phyloP scores from a whole-genome alignment of 2,329 filamentous ascomycete genomes.

The Escovopsis sp. region DNA sequence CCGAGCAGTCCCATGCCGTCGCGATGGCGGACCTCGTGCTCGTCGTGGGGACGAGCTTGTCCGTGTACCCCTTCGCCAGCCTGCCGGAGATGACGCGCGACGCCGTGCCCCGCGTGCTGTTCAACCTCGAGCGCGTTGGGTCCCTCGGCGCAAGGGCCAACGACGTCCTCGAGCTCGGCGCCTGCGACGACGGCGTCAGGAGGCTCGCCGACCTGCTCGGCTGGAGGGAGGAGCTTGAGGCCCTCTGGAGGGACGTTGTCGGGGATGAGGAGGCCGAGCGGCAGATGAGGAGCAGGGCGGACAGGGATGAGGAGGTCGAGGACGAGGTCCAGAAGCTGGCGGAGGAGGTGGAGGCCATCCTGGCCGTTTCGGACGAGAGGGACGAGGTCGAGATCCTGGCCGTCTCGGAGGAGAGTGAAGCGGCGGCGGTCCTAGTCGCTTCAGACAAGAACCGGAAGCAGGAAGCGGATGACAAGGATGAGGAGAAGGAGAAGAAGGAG shows the following conservation, averaged over 20 bases:
- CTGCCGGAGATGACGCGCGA: conserved; percentile 51
- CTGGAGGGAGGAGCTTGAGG: conserved; percentile 74
- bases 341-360: conserved; percentile 17
- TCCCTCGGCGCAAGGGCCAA: conserved; percentile 62
- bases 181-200: conserved; percentile 71
- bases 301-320: conserved; percentile 20
- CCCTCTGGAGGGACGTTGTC: conserved; percentile 54
- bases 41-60: conserved; percentile 77
- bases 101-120: conserved; percentile 59
- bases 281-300: conserved; percentile 23
- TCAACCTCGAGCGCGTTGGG: conserved; percentile 78
- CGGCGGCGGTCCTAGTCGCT: background rate
- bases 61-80: conserved; percentile 77
- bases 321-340: conserved; percentile 30
- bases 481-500: background rate
- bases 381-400: background rate
- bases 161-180: conserved; percentile 70
- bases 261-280: conserved; percentile 42
- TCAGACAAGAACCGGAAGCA: too few relatives aligned
- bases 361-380: conserved; percentile 13
- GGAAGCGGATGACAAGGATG: background rate
- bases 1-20: conserved; percentile 28
- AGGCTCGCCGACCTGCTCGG: conserved; percentile 67
- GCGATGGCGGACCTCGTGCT: conserved; percentile 61
- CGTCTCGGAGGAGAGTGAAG: background rate